Evolutionary conservation across 2,329 filamentous ascomycete genomes (phyloP).

Genomic region (Rugonectria rugulosa): DNA sequence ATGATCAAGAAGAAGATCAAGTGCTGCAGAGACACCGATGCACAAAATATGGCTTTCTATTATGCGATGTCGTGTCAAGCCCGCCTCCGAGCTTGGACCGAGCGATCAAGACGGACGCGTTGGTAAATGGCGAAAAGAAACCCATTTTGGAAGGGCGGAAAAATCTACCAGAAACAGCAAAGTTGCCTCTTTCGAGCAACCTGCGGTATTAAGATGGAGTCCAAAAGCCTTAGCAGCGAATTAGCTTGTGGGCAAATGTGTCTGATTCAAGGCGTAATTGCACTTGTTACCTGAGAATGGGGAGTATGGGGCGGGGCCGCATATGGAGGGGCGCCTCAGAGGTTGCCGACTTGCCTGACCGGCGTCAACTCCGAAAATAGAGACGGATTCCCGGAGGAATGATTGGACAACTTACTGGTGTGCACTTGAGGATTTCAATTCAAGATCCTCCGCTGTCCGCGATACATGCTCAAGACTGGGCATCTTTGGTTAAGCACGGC

Average conservation of each 20-base stretch:
- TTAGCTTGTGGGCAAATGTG: neutral
- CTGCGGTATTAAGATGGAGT: neutral
- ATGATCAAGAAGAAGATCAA: neutral
- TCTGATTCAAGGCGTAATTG: conserved; percentile 4
- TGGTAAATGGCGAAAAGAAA: neutral
- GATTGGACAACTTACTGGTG: neutral
- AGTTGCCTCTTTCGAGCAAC: conserved; percentile 18
- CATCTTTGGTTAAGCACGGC: too few species aligned
- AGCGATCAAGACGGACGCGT: neutral
- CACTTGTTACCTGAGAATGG: too few species aligned
- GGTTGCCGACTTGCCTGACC: neutral
- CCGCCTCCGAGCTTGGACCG: conserved; percentile 5
- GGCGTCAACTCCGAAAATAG: conserved; percentile 17
- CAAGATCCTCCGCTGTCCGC: too few species aligned
- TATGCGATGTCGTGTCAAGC: neutral
- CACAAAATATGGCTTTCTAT: conserved; percentile 8
- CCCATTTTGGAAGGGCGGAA: conserved; percentile 6
- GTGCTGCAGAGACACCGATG: neutral
- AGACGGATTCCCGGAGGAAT: too few species aligned
- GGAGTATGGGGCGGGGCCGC: too few species aligned
- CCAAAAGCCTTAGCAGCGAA: neutral
- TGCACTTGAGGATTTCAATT: too few species aligned
- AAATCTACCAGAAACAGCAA: conserved; percentile 15
- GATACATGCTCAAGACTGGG: too few species aligned
- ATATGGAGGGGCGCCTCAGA: too few species aligned